A percentile compares a stretch with the other conserved stretches of the same genome.
Conservation (phyloP, 2,329 filamentous ascomycete species). For the Sclerotiophoma versabilis region DNA sequence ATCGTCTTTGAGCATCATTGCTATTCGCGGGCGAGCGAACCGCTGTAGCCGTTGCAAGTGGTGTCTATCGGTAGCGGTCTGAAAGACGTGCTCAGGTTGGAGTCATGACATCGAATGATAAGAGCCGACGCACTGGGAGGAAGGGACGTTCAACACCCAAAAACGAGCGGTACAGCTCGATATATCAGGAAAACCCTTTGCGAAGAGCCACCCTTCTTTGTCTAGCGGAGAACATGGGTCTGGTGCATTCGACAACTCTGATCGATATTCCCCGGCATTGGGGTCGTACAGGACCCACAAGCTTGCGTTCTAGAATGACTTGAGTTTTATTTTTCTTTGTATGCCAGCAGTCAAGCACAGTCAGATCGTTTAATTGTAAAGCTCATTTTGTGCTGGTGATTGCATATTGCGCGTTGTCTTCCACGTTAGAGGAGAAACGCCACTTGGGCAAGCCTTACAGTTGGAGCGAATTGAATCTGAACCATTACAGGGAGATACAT, state of each 20-base stretch:
- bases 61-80: neutral
- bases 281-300: neutral
- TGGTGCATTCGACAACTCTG: neutral
- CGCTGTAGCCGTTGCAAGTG: neutral
- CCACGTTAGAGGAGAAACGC: too few relatives aligned
- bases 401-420: neutral
- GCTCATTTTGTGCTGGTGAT: too few relatives aligned
- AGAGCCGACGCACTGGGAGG: neutral
- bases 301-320: neutral
- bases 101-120: neutral
- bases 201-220: neutral
- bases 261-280: neutral
- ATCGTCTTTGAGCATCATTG: constrained; percentile 4
- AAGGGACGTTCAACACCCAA: neutral
- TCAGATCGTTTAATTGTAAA: constrained; percentile 11
- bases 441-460: too few relatives aligned
- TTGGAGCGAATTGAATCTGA: neutral
- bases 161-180: neutral
- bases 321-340: neutral
- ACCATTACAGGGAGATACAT: neutral
- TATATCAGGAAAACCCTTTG: neutral
- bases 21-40: neutral
- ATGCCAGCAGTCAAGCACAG: constrained; percentile 7
- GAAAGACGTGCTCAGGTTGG: neutral
- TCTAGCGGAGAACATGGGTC: neutral